phyloP scores from a whole-genome alignment of 2,329 filamentous ascomycete species.

The Fusarium pseudonygamai region DNA sequence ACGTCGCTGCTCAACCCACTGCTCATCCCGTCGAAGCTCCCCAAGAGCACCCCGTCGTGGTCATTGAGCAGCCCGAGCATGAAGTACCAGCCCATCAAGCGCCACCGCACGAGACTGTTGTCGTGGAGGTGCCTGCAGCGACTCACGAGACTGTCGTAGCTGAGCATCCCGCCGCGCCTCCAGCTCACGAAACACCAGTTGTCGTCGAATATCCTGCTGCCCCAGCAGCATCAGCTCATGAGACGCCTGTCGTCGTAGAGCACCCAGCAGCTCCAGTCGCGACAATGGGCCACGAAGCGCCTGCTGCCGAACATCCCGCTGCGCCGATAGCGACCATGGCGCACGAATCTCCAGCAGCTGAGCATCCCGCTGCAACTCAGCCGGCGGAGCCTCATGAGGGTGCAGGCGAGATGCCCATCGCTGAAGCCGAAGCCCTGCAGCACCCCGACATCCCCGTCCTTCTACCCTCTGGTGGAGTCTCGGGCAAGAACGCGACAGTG shows the following conservation, averaged over 20 bases:
- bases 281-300: not conserved
- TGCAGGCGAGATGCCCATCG: conserved; percentile 2
- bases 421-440: not conserved
- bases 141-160: not conserved
- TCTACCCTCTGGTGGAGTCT: conserved; percentile 8
- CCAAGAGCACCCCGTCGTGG: not conserved
- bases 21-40: not conserved
- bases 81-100: not conserved
- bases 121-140: not conserved
- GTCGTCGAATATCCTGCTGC: not conserved
- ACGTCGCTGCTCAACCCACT: not conserved
- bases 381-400: not conserved
- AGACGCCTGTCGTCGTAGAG: not conserved
- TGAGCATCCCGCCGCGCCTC: not conserved
- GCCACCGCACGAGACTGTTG: not conserved
- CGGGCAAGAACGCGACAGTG: not conserved
- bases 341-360: not conserved
- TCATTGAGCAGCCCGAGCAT: not conserved
- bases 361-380: not conserved
- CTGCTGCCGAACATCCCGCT: not conserved
- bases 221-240: not conserved
- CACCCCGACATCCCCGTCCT: conserved; percentile 5
- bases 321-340: not conserved
- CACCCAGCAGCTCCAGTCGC: not conserved
- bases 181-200: not conserved